Conservation (phyloP, 768 basidiomycete species). For the Trametes sanguinea region DNA sequence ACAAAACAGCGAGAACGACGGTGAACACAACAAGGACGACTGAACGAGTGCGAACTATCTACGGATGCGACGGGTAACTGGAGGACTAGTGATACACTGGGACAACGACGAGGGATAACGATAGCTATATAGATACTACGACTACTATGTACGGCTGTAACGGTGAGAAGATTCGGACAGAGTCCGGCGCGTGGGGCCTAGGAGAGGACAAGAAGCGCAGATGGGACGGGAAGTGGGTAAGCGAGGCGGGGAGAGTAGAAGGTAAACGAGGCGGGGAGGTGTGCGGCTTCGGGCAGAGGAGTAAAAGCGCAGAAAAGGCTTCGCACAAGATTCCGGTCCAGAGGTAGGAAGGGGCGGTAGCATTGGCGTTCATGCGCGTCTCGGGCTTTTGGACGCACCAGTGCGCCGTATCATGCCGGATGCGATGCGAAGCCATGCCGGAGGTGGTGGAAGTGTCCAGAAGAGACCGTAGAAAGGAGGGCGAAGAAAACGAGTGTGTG, state of each 20-base stretch:
- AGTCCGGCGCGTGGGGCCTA: no score
- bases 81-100: neutral
- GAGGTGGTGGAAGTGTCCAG: neutral
- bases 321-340: neutral
- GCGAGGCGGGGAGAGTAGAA: no score
- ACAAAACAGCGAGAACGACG: neutral
- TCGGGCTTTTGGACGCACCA: constrained; percentile 5
- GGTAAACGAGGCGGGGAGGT: no score
- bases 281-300: neutral
- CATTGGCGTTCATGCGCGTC: neutral
- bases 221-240: neutral
- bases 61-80: neutral
- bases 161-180: neutral
- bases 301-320: neutral
- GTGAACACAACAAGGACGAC: neutral
- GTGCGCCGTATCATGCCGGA: neutral
- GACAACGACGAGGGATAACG: neutral
- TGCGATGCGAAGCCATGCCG: no score
- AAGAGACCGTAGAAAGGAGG: neutral
- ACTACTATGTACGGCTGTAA: neutral
- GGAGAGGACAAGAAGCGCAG: neutral
- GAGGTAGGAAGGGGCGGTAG: neutral
- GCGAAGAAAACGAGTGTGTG: neutral
- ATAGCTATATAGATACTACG: neutral
- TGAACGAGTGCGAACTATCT: neutral